Evolutionary conservation across 495 filamentous ascomycete species (phyloP).

Genomic region (Penicillium ochrochloron): DNA sequence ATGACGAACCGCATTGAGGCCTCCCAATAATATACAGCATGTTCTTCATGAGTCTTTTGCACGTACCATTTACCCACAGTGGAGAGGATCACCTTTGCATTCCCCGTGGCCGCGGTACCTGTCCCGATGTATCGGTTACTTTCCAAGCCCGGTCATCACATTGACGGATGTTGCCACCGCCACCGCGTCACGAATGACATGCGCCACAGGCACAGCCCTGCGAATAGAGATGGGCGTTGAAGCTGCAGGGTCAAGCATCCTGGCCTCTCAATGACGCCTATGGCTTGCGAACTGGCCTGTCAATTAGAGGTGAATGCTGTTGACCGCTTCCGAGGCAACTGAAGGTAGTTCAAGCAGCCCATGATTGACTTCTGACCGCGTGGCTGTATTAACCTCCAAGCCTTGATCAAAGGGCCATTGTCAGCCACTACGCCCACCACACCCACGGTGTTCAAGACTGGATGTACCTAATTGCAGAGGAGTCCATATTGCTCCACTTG

Average conservation of each 20-base stretch:
- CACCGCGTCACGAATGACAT: slow-evolving; percentile 13
- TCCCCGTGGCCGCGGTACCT: neutral
- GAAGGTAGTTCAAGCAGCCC: neutral
- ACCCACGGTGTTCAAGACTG: neutral
- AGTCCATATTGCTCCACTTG: neutral
- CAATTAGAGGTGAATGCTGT: neutral
- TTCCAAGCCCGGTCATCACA: neutral
- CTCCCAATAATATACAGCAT: neutral
- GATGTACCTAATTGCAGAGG: neutral
- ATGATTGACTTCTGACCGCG: neutral
- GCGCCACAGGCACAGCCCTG: slow-evolving; percentile 5
- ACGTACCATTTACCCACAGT: neutral
- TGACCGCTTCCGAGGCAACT: neutral
- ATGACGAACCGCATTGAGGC: neutral
- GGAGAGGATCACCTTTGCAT: slow-evolving; percentile 4
- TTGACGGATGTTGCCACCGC: slow-evolving; percentile 9
- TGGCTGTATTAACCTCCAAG: neutral
- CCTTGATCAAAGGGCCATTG: neutral
- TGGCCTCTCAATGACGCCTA: slow-evolving; percentile 12
- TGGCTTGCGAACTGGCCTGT: slow-evolving; percentile 6
- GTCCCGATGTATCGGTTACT: slow-evolving; percentile 6
- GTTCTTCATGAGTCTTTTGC: neutral
- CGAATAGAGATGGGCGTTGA: slow-evolving; percentile 1
- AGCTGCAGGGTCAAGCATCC: neutral
- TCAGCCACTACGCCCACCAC: neutral